Base-by-base conservation (phyloP, 306 rosid genomes). In the Mimosa pudica region DNA sequence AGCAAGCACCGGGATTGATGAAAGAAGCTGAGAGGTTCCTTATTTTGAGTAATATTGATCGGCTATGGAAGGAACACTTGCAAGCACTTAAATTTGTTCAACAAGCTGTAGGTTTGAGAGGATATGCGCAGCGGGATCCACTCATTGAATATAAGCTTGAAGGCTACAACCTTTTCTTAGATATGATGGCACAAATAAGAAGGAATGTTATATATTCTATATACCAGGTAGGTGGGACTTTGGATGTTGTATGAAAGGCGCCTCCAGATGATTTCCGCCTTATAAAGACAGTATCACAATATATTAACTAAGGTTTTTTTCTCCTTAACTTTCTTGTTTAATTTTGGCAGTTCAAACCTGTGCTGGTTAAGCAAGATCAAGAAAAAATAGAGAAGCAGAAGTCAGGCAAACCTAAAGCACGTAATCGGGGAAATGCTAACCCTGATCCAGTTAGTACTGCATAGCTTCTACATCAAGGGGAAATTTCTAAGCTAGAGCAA, bases 111-210 rank as follows among this genome's bases (percentile, higher is more conserved):
- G 88, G 98, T 62, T 85, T 95, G 80, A 90, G 98, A 14, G 99
- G 99, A 8, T 93, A 95, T 67, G 99, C 99, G 5, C 99, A 93
- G 70, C 84, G 98, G 57, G 99, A 91, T 81, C 99, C 99, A 72
- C 99, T 95, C 70, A 95, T 95, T 30, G 98, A 95, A 86, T 95
- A 95, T 79, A 95, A 93, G 81, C 96, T 95, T 13, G 99, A 95
- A 89, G 99, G 98, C 57, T 95, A 93, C 72, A 92, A 95, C 87
- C 98, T 95, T 85, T 95, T 95, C 96, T 86, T 95, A 81, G 99
- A 95, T 57, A 95, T 95, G 99, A 95, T 95, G 99, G 99, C 98
- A 66, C 98, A 95, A 52, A 81, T 95, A 55, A 88, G 99, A 89
- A 91, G 99, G 86, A 95, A 95, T 77, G 99, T 95, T 74, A 95